Base-by-base conservation (phyloP, 2,329 filamentous ascomycete species). In the Fusarium metavorans region DNA sequence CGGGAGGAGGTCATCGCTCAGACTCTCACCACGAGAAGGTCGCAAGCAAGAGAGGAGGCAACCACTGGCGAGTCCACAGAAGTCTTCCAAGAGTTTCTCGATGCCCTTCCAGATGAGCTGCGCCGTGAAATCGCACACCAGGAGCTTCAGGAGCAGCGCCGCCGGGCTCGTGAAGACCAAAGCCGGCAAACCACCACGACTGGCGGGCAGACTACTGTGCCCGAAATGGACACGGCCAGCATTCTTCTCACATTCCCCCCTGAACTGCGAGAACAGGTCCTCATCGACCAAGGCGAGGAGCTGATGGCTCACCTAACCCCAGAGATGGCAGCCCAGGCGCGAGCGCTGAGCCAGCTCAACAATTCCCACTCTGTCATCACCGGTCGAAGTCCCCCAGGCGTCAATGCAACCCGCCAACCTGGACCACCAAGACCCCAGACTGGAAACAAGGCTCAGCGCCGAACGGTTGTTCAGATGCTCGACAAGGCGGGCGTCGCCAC, bases 401-500 rank as follows among this genome's bases (percentile, higher is more conserved):
- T 67, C 27, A 75, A 70, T 32, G 74, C 72, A 63, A 67, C 66
- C 7, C 67, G 72, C 14, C 74, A 73, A 37, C 70, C 69, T 43
- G 76, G 67, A n/a, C 77, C 75, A 11, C 65, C 78, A 8, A 87
- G 86, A 64, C 85, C 86, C 52, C 82, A 83, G 67, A 80, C 77
- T 75, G 84, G 90, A 75, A 89, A 88, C 81, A 96, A 95, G 84
- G 84, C 88, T 41, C 92, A 93, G 78, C 92, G 94, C 67, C 93
- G 94, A 71, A 92, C 94, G 25, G 93, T 97, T 67, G 94, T 98
- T 27, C 97, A 99, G 81, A 98, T 99, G 93, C 90, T 99, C 34
- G 97, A 99, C 83, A 98, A 98, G 84, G 90, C 95, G 56, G 97
- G 97, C 30, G 92, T 99, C 75, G 97, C 97, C 30, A 98, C 97